A percentile compares a stretch with the other conserved stretches of the same genome.
phyloP scores from a whole-genome alignment of 495 filamentous ascomycete genomes.

The Penicillium robsamsonii region DNA sequence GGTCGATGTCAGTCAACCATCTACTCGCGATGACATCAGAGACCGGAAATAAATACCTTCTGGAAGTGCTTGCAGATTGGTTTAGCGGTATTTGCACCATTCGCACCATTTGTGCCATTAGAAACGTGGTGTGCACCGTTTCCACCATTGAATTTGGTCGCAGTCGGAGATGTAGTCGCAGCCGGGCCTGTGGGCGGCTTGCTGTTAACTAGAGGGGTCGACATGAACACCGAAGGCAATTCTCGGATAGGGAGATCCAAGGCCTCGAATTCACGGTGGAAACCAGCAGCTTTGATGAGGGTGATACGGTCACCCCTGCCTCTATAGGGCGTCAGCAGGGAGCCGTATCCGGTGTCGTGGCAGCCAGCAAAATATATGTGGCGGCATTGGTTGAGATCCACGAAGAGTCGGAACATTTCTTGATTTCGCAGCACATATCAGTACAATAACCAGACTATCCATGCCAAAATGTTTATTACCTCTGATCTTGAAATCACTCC shows the following conservation, averaged over 20 bases:
- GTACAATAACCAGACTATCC: neutral
- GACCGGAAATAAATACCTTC: conserved; percentile 26
- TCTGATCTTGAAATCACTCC: conserved; percentile 60
- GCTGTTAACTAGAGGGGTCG: conserved; percentile 27
- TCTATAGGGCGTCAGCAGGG: conserved; percentile 52
- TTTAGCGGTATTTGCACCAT: conserved; percentile 14
- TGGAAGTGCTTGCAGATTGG: conserved; percentile 40
- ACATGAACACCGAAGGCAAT: conserved; percentile 45
- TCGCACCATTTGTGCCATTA: neutral
- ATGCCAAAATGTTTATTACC: conserved; percentile 30
- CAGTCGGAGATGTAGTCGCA: conserved; percentile 10
- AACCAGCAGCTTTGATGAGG: conserved; percentile 46
- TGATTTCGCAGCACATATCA: conserved; percentile 6
- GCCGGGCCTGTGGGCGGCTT: conserved; percentile 14
- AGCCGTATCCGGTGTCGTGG: conserved; percentile 59
- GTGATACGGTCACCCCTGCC: conserved; percentile 49
- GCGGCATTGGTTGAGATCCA: conserved; percentile 60
- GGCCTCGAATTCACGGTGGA: conserved; percentile 36
- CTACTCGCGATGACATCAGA: conserved; percentile 1
- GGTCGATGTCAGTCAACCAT: neutral
- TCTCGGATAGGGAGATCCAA: conserved; percentile 43
- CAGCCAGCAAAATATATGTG: conserved; percentile 66
- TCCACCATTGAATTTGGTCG: conserved; percentile 13
- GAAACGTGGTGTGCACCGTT: neutral
- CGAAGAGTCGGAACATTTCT: conserved; percentile 59